A percentile compares a stretch with the other conserved stretches of the same genome.
Conservation (phyloP, 148 eudicot species). For the Rhododendron molle region DNA sequence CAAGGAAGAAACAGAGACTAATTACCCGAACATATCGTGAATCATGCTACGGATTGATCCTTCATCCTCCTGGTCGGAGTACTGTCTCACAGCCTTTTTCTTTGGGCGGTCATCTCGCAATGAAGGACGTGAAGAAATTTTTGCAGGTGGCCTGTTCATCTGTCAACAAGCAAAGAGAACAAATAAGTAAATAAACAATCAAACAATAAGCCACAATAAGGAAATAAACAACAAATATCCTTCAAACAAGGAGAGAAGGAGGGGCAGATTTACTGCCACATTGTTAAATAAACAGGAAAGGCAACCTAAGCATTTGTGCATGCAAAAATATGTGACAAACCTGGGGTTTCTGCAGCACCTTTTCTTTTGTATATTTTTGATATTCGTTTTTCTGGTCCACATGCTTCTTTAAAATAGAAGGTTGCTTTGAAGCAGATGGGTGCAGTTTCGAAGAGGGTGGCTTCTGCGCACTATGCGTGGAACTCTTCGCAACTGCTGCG, state of each 20-base stretch:
- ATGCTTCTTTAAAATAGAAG: slow-evolving; percentile 24
- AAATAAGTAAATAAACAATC: not conserved
- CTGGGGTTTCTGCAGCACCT: slow-evolving; percentile 38
- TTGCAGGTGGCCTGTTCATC: slow-evolving; percentile 43
- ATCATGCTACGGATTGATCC: slow-evolving; percentile 34
- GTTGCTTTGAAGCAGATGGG: slow-evolving; percentile 27
- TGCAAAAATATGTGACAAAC: slow-evolving; percentile 20
- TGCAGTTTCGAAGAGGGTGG: slow-evolving; percentile 33
- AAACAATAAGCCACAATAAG: not conserved
- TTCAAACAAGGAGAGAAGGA: not conserved
- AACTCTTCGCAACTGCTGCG: slow-evolving; percentile 31
- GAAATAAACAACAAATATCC: not conserved
- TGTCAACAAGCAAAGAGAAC: slow-evolving; percentile 14
- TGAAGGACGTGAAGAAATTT: slow-evolving; percentile 29
- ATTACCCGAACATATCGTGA: slow-evolving; percentile 58
- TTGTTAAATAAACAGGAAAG: not conserved
- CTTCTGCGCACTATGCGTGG: slow-evolving; percentile 35
- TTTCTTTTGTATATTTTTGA: slow-evolving; percentile 33
- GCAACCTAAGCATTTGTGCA: not conserved
- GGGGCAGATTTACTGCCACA: not conserved
- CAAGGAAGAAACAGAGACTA: not conserved
- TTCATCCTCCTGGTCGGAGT: slow-evolving; percentile 31
- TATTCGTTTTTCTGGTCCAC: slow-evolving; percentile 35
- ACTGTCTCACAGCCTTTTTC: slow-evolving; percentile 46
- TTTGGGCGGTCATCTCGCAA: slow-evolving; percentile 36